Conservation (phyloP, 805 yeast genomes). For the Starmera caribaea region DNA sequence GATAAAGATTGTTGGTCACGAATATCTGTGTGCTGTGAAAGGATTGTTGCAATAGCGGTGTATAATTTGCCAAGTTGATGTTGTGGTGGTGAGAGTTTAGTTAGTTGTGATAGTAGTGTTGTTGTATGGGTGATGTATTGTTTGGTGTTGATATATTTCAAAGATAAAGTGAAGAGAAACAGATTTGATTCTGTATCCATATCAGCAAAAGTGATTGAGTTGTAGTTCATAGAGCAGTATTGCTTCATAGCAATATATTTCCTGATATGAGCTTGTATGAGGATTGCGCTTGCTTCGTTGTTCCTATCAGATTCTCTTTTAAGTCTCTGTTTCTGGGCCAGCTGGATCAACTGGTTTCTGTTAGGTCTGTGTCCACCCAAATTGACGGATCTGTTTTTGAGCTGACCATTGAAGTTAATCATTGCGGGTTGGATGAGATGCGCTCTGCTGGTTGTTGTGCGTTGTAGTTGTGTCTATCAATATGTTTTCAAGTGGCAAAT, state of each 20-base stretch:
- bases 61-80: no score
- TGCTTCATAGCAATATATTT: constrained; percentile 20
- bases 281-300: constrained; percentile 36
- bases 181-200: constrained; percentile 3
- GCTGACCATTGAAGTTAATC: constrained; percentile 59
- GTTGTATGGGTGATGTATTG: no score
- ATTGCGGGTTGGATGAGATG: constrained; percentile 7
- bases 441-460: no score
- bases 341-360: constrained; percentile 41
- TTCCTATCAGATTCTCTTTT: constrained; percentile 48
- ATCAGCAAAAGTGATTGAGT: constrained; percentile 4
- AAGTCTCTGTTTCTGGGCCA: constrained; percentile 56
- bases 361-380: constrained; percentile 35
- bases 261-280: constrained; percentile 42
- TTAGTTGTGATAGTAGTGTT: no score
- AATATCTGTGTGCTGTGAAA: no score
- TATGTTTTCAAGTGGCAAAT: no score
- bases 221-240: no score
- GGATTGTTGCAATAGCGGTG: no score
- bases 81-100: no score
- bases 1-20: no score
- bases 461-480: no score
- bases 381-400: constrained; percentile 47
- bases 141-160: no score
- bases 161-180: constrained; percentile 14